A percentile compares a stretch with the other conserved stretches of the same genome.
These are phyloP conservation scores for Urostyla sp. DNA, from an alignment of 73 alveolate genomes.

Conservation along the genomic window DNA sequence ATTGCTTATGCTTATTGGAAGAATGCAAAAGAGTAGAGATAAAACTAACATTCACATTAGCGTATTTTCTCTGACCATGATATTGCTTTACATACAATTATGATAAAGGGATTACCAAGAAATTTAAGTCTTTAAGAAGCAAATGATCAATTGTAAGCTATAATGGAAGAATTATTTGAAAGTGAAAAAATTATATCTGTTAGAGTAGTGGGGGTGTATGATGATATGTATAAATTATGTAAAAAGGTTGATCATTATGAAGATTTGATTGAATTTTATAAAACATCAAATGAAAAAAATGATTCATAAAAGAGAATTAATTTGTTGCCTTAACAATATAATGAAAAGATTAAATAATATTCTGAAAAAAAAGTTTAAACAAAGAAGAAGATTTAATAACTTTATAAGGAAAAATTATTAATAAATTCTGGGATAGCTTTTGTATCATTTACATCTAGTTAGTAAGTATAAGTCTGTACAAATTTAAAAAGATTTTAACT, in stretches of 20 bases:
- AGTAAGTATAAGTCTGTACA: slow-evolving; percentile 23
- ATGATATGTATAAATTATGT: not conserved
- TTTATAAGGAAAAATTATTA: not conserved
- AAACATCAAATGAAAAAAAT: slow-evolving; percentile 19
- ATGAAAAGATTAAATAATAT: slow-evolving; percentile 8
- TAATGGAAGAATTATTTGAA: slow-evolving; percentile 11
- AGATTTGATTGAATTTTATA: slow-evolving; percentile 1
- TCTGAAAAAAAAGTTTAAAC: slow-evolving; percentile 15
- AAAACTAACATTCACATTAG: slow-evolving; percentile 42
- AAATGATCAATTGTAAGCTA: not conserved
- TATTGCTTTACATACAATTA: slow-evolving; percentile 45
- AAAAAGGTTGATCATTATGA: slow-evolving; percentile 13
- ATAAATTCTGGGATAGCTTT: slow-evolving; percentile 40
- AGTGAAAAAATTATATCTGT: slow-evolving; percentile 19
- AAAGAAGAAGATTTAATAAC: slow-evolving; percentile 20
- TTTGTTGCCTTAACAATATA: slow-evolving; percentile 1
- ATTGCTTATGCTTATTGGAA: slow-evolving; percentile 33
- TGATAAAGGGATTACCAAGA: not conserved
- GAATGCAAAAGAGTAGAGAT: slow-evolving; percentile 22
- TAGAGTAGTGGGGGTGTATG: slow-evolving; percentile 17
- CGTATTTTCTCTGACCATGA: slow-evolving; percentile 25
- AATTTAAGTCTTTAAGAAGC: not conserved
- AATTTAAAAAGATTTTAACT: not conserved
- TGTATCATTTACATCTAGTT: slow-evolving; percentile 28
- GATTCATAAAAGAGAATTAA: not conserved